These are phyloP conservation scores for Ceratobasidium sp. DNA, from an alignment of 1,284 basidiomycete genomes.

Conservation along the genomic window DNA sequence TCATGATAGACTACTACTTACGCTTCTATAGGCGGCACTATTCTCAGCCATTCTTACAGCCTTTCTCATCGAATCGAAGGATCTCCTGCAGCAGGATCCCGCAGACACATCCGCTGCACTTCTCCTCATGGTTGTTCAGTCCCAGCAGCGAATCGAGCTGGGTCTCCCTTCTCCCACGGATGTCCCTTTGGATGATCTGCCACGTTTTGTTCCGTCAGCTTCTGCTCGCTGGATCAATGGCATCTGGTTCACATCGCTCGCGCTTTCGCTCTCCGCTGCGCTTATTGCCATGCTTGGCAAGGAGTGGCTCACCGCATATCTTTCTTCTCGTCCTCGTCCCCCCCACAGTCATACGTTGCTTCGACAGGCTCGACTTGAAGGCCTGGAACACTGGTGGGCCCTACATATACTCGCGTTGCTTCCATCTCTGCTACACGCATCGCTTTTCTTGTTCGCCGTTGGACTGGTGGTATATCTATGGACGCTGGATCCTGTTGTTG, in stretches of 20 bases:
- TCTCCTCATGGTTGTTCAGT: constrained; percentile 10
- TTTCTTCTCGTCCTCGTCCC: not conserved
- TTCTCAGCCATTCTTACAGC: constrained; percentile 27
- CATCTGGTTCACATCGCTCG: constrained; percentile 29
- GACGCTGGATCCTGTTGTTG: not conserved
- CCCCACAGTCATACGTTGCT: not conserved
- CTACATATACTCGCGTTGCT: constrained; percentile 1
- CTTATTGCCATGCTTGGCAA: constrained; percentile 28
- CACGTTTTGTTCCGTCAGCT: not conserved
- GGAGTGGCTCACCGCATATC: constrained; percentile 28
- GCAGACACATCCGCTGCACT: not conserved
- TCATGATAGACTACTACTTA: not conserved
- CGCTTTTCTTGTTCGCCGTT: constrained; percentile 16
- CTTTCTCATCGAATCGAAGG: constrained; percentile 11
- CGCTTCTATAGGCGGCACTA: constrained; percentile 4
- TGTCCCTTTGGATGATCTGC: not conserved
- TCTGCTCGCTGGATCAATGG: constrained; percentile 17
- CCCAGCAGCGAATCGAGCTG: not conserved
- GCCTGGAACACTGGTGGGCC: constrained; percentile 15
- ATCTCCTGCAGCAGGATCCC: constrained; percentile 6
- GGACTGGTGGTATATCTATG: constrained; percentile 12
- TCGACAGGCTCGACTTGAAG: not conserved
- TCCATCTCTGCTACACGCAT: constrained; percentile 17
- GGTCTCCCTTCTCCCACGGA: not conserved
- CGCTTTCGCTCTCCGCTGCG: not conserved